A percentile compares a stretch with the other conserved stretches of the same genome.
Evolutionary conservation across 495 filamentous ascomycete genomes (phyloP).

Genomic region (Echria macrotheca): DNA sequence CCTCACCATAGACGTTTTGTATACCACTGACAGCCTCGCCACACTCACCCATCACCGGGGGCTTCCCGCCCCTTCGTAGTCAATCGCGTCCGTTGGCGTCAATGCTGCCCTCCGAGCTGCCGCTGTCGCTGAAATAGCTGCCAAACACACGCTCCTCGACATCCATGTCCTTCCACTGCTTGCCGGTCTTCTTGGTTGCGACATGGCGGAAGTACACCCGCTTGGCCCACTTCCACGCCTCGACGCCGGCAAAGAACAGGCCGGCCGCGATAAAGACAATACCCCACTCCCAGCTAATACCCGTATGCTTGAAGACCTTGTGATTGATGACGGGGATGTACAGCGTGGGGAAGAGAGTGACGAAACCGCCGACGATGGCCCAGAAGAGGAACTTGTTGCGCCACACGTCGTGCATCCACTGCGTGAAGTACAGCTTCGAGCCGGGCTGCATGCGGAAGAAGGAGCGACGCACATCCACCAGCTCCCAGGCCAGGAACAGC

Average conservation of each 20-base stretch:
- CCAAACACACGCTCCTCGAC: constrained; percentile 36
- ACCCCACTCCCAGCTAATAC: constrained; percentile 71
- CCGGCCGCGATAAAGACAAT: constrained; percentile 52
- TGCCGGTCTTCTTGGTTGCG: constrained; percentile 17
- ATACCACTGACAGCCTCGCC: too few species aligned
- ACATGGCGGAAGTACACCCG: constrained; percentile 28
- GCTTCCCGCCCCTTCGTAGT: constrained; percentile 40
- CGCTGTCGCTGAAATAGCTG: constrained; percentile 23
- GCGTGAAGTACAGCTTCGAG: constrained; percentile 46
- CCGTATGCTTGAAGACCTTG: constrained; percentile 65
- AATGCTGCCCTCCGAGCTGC: background rate
- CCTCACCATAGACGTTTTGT: too few species aligned
- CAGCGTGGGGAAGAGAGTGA: constrained; percentile 64
- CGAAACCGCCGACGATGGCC: constrained; percentile 61
- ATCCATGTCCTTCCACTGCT: constrained; percentile 34
- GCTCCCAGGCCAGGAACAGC: constrained; percentile 69
- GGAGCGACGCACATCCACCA: constrained; percentile 61
- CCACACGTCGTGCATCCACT: constrained; percentile 59
- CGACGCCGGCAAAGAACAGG: constrained; percentile 56
- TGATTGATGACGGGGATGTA: constrained; percentile 68
- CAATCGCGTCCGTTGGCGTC: constrained; percentile 27
- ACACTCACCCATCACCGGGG: too few species aligned
- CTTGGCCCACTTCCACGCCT: constrained; percentile 63
- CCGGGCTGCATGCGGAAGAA: constrained; percentile 63
- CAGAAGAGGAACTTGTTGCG: constrained; percentile 70